phyloP scores from a whole-genome alignment of 2,329 filamentous ascomycete genomes.

The Aspergillus brunneoviolaceus region DNA sequence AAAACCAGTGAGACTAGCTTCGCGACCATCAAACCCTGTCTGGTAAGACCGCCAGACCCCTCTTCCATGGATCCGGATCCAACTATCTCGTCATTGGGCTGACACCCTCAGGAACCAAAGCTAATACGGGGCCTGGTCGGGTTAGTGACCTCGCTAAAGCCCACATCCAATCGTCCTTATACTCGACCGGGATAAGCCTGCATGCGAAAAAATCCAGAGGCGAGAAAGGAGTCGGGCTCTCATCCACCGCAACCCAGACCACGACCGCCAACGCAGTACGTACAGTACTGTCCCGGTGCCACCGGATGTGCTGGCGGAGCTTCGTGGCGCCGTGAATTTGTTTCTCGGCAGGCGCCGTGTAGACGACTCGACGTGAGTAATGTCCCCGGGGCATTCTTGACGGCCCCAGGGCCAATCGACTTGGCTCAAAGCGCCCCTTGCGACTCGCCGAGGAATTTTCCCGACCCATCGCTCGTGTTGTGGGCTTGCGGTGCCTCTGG shows the following conservation, averaged over 20 bases:
- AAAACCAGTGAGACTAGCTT: background rate
- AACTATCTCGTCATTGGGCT: background rate
- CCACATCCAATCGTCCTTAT: background rate
- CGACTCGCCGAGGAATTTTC: slow-evolving; percentile 16
- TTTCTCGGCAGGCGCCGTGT: slow-evolving; percentile 2
- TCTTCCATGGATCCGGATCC: background rate
- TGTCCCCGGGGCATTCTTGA: slow-evolving; percentile 2
- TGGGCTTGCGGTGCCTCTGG: slow-evolving; percentile 6
- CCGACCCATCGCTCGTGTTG: slow-evolving; percentile 4
- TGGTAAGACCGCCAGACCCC: background rate
- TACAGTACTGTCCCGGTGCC: background rate
- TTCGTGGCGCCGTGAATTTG: background rate
- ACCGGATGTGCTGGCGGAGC: slow-evolving; percentile 2
- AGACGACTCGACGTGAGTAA: slow-evolving; percentile 1
- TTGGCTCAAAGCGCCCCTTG: slow-evolving; percentile 15
- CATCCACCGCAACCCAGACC: background rate
- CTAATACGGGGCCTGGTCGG: background rate
- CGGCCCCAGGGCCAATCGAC: slow-evolving; percentile 8
- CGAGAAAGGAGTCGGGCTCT: slow-evolving; percentile 5
- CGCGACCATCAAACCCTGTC: background rate
- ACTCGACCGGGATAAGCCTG: background rate
- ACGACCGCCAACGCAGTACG: background rate
- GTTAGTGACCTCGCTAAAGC: slow-evolving; percentile 2
- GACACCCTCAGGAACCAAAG: slow-evolving; percentile 4
- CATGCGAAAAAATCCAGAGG: background rate